A percentile compares a stretch with the other conserved stretches of the same genome.
Evolutionary conservation across 1,139 yeast genomes (phyloP).

Genomic region (Taphrina flavorubra): DNA sequence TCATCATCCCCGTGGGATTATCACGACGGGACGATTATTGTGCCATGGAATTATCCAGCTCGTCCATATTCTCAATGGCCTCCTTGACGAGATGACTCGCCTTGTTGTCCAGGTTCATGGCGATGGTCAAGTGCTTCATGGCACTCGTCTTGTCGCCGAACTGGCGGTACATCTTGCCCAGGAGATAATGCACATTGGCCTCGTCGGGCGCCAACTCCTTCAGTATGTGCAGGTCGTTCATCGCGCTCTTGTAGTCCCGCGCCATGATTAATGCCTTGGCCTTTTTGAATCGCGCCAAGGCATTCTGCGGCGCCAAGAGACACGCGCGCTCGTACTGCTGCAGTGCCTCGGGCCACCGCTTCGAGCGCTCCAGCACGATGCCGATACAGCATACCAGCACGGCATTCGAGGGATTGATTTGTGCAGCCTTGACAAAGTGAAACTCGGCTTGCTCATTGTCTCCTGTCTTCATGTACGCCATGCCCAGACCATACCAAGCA

Average conservation of each 20-base stretch:
- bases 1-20: no score
- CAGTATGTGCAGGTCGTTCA: slow-evolving; percentile 73
- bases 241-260: slow-evolving; percentile 55
- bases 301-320: slow-evolving; percentile 81
- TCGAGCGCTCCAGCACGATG: slow-evolving; percentile 79
- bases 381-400: slow-evolving; percentile 93
- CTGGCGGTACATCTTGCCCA: slow-evolving; percentile 84
- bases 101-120: slow-evolving; percentile 90
- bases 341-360: slow-evolving; percentile 72
- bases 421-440: slow-evolving; percentile 84
- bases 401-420: slow-evolving; percentile 87
- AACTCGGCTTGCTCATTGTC: slow-evolving; percentile 82
- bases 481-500: slow-evolving; percentile 95
- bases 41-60: slow-evolving; percentile 20
- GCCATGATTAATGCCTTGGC: slow-evolving; percentile 75
- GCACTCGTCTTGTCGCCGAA: slow-evolving; percentile 78
- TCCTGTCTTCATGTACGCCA: slow-evolving; percentile 88
- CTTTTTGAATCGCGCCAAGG: slow-evolving; percentile 84
- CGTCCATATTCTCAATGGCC: slow-evolving; percentile 54
- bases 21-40: background rate
- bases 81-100: slow-evolving; percentile 87
- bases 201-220: slow-evolving; percentile 87
- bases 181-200: slow-evolving; percentile 85
- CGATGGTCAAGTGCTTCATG: slow-evolving; percentile 82
- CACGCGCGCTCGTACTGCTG: slow-evolving; percentile 84